These are phyloP conservation scores for Elsinoe necatrix DNA, from an alignment of 2,329 filamentous ascomycete species.

Conservation along the genomic window DNA sequence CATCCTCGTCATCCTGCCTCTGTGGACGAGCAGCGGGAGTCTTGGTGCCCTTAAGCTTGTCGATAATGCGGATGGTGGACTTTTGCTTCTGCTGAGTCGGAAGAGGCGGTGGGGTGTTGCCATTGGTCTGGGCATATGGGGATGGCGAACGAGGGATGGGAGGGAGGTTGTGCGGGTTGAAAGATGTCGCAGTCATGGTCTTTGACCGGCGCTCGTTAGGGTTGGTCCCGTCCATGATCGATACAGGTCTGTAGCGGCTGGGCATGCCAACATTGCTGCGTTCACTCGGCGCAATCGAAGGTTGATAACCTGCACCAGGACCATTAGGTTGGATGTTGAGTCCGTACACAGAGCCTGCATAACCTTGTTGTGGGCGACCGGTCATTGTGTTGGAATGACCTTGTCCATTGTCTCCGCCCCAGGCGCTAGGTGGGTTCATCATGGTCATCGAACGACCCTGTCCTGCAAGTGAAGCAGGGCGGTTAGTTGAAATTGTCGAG, in stretches of 20 bases:
- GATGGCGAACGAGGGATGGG: conserved; percentile 20
- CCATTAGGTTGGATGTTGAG: conserved; percentile 31
- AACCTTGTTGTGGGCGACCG: conserved; percentile 23
- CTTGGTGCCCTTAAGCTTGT: conserved; percentile 31
- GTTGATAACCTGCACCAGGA: conserved; percentile 56
- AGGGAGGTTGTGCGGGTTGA: conserved; percentile 20
- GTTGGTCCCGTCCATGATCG: conserved; percentile 37
- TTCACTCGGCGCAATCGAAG: conserved; percentile 91
- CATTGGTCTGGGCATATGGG: conserved; percentile 11
- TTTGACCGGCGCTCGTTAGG: conserved; percentile 29
- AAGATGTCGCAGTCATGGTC: conserved; percentile 28
- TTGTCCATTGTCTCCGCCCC: conserved; percentile 33
- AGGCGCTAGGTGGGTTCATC: conserved; percentile 53
- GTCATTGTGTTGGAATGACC: conserved; percentile 33
- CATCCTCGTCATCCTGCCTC: conserved; percentile 23
- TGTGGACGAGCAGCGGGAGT: conserved; percentile 9
- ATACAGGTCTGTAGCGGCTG: conserved; percentile 83
- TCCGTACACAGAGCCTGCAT: conserved; percentile 32
- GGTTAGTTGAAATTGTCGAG: conserved; percentile 38
- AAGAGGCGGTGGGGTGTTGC: conserved; percentile 15
- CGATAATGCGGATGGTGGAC: conserved; percentile 29
- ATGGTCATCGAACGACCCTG: conserved; percentile 66
- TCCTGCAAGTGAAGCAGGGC: conserved; percentile 23
- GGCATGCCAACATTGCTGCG: conserved; percentile 89
- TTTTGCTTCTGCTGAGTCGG: conserved; percentile 17